Percentiles rank a stretch among this genome's conserved stretches.
phyloP scores from a whole-genome alignment of 257 asterid genomes.

The Handroanthus guayacan region DNA sequence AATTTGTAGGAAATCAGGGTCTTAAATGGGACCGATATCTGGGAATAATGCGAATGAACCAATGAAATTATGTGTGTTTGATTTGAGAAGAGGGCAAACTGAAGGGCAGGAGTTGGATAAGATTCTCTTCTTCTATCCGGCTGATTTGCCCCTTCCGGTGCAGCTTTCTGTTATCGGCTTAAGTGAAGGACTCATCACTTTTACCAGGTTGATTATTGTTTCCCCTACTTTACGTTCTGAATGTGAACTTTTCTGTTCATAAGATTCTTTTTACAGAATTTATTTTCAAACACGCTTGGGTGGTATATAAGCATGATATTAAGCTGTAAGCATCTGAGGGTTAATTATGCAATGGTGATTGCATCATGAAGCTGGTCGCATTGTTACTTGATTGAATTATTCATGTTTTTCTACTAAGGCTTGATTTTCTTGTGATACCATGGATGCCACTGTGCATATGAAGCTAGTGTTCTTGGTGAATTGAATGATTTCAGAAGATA shows the following conservation, averaged over 20 bases:
- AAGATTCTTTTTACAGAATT: neutral
- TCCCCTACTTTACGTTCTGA: neutral
- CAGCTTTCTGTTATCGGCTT: conserved; percentile 95
- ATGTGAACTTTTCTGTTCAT: neutral
- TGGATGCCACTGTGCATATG: neutral
- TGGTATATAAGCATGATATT: neutral
- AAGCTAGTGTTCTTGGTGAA: neutral
- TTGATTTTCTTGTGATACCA: neutral
- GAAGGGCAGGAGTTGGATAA: conserved; percentile 98
- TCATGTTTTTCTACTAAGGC: neutral
- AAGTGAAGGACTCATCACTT: conserved; percentile 87
- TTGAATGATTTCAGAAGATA: neutral
- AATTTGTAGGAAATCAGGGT: conserved; percentile 26
- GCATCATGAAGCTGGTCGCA: neutral
- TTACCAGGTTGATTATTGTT: conserved; percentile 68
- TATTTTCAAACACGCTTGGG: neutral
- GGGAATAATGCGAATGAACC: conserved; percentile 59
- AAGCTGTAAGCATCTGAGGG: neutral
- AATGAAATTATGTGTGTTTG: conserved; percentile 83
- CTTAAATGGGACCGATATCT: conserved; percentile 66
- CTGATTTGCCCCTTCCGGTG: conserved; percentile 70
- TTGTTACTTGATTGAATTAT: neutral
- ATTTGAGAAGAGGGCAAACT: conserved; percentile 92
- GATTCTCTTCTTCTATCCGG: conserved; percentile 88
- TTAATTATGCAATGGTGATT: neutral